A percentile compares a stretch with the other conserved stretches of the same genome.
Evolutionary conservation across 164 flowering plant genomes (phyloP).

Genomic region (Dillenia suffruticosa): DNA sequence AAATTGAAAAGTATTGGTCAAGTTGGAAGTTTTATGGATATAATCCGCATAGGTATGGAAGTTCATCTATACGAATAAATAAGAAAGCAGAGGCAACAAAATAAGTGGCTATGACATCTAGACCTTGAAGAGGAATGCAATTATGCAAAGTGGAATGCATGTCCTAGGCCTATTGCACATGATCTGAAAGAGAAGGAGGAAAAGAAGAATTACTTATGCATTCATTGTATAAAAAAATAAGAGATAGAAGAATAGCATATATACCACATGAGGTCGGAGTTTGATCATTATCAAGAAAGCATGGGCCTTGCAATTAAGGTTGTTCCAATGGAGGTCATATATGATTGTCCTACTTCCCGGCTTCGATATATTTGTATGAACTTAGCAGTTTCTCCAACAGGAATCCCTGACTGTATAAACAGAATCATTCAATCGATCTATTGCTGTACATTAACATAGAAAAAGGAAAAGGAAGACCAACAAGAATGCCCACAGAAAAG

Average conservation of each 20-base stretch:
- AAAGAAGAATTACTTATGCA: not conserved
- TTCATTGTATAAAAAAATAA: not conserved
- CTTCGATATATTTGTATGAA: conserved; percentile 86
- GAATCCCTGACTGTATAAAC: no score
- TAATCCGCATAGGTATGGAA: no score
- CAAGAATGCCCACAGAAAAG: no score
- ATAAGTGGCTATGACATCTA: not conserved
- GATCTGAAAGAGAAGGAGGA: conserved; percentile 37
- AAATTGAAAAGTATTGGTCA: no score
- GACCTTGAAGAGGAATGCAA: conserved; percentile 88
- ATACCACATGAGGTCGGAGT: conserved; percentile 92
- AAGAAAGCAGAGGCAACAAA: no score
- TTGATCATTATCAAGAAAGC: conserved; percentile 74
- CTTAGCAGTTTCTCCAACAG: conserved; percentile 23
- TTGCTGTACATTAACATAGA: no score
- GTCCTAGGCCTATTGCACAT: conserved; percentile 99
- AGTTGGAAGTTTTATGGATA: no score
- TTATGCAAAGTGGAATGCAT: conserved; percentile 77
- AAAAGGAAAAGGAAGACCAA: no score
- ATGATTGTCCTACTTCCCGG: conserved; percentile 95
- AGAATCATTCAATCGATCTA: no score
- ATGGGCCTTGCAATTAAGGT: conserved; percentile 77
- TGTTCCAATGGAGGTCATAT: conserved; percentile 82
- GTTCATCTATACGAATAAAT: not conserved
- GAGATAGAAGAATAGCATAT: conserved; percentile 1